Conservation (phyloP, 805 yeast species). For the Debaryomyces castellii region DNA sequence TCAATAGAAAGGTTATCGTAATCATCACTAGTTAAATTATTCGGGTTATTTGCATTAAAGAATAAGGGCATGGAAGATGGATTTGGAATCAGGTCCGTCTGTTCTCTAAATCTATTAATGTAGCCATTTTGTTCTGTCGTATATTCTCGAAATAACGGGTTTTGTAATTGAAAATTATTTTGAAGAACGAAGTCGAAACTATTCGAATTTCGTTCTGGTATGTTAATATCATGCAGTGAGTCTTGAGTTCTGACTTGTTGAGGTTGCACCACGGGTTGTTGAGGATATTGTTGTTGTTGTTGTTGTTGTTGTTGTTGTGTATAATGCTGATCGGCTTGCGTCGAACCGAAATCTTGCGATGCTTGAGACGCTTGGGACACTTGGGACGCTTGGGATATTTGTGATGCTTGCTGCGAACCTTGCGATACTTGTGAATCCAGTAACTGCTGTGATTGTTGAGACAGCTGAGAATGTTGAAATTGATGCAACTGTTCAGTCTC, state of each 20-base stretch:
- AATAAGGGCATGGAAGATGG: conserved; percentile 13
- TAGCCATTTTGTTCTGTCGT: background rate
- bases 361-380: background rate
- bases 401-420: background rate
- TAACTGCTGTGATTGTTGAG: conserved; percentile 13
- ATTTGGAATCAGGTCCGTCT: background rate
- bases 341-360: background rate
- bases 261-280: background rate
- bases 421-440: conserved; percentile 6
- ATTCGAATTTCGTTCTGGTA: background rate
- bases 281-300: background rate
- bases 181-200: background rate
- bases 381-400: conserved; percentile 1
- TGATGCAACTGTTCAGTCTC: conserved; percentile 3
- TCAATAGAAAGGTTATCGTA: conserved; percentile 36
- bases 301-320: background rate
- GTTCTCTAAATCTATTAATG: background rate
- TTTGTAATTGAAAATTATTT: background rate
- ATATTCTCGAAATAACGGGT: background rate
- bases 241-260: background rate
- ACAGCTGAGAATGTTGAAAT: conserved; percentile 4
- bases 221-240: background rate
- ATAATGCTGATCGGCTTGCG: background rate
- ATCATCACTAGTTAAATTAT: conserved; percentile 36
- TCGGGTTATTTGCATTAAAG: conserved; percentile 19